Evolutionary conservation across 2,329 filamentous ascomycete genomes (phyloP).

Genomic region (Botryotinia calthae): DNA sequence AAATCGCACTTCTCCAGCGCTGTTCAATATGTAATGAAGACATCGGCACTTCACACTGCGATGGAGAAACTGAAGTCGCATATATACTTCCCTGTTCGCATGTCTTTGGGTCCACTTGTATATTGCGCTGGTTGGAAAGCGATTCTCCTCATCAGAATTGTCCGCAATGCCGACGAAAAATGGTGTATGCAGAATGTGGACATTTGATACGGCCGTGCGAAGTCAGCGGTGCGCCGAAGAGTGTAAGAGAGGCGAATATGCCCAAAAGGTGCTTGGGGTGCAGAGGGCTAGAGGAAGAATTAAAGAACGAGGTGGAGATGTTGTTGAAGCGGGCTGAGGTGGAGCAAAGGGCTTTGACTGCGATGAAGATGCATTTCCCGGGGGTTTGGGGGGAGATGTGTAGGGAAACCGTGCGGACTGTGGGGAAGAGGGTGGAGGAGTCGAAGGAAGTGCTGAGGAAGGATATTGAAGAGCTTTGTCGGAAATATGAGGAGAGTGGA

Average conservation of each 20-base stretch:
- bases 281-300: conserved; percentile 22
- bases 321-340: conserved; percentile 16
- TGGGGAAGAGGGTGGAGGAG: conserved; percentile 27
- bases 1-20: not conserved
- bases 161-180: conserved; percentile 31
- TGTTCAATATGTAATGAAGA: conserved; percentile 31
- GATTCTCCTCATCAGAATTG: conserved; percentile 31
- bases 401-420: conserved; percentile 18
- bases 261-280: conserved; percentile 30
- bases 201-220: conserved; percentile 28
- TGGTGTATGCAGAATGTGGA: conserved; percentile 33
- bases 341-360: conserved; percentile 25
- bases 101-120: conserved; percentile 33
- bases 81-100: conserved; percentile 33
- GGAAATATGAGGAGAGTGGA: conserved; percentile 35
- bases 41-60: conserved; percentile 14
- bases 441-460: conserved; percentile 26
- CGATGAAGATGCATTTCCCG: conserved; percentile 24
- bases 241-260: conserved; percentile 28
- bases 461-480: conserved; percentile 25
- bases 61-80: conserved; percentile 27
- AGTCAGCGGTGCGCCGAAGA: conserved; percentile 10
- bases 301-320: conserved; percentile 24
- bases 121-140: conserved; percentile 31
- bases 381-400: conserved; percentile 26